A percentile compares a stretch with the other conserved stretches of the same genome.
These are phyloP conservation scores for Zygosaccharomyces gambellarensis DNA, from an alignment of 805 yeast species.

Conservation along the genomic window DNA sequence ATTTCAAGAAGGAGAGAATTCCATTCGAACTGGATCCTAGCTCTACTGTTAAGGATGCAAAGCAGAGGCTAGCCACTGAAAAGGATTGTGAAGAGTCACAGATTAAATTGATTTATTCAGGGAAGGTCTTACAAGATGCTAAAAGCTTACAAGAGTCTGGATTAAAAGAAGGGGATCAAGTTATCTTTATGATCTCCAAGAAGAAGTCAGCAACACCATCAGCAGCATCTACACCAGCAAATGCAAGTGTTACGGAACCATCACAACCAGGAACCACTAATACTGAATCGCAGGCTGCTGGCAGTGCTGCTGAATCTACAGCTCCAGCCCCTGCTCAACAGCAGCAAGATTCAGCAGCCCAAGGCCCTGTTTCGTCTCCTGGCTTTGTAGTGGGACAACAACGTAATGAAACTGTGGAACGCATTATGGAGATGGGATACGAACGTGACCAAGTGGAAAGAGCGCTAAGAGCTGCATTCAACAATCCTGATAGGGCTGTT, in stretches of 20 bases:
- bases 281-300: slow-evolving; percentile 4
- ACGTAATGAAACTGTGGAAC: slow-evolving; percentile 70
- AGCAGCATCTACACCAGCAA: not conserved
- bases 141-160: slow-evolving; percentile 67
- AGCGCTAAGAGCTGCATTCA: slow-evolving; percentile 91
- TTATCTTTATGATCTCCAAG: slow-evolving; percentile 85
- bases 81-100: slow-evolving; percentile 67
- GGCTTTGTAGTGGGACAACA: slow-evolving; percentile 73
- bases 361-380: slow-evolving; percentile 36
- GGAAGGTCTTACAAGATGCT: slow-evolving; percentile 81
- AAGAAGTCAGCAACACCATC: slow-evolving; percentile 33
- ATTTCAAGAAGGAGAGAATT: slow-evolving; percentile 87
- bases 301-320: slow-evolving; percentile 20
- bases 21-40: slow-evolving; percentile 68
- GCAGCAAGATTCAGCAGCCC: slow-evolving; percentile 16
- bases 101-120: slow-evolving; percentile 88
- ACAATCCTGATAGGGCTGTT: slow-evolving; percentile 97
- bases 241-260: slow-evolving; percentile 24
- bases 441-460: slow-evolving; percentile 80
- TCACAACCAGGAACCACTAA: slow-evolving; percentile 22
- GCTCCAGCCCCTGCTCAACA: slow-evolving; percentile 18
- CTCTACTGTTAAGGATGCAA: slow-evolving; percentile 65
- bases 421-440: slow-evolving; percentile 95
- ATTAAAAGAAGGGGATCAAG: slow-evolving; percentile 77
- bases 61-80: slow-evolving; percentile 62